Evolutionary conservation across 2,329 filamentous ascomycete genomes (phyloP).

Genomic region (Sporothrix humicola): DNA sequence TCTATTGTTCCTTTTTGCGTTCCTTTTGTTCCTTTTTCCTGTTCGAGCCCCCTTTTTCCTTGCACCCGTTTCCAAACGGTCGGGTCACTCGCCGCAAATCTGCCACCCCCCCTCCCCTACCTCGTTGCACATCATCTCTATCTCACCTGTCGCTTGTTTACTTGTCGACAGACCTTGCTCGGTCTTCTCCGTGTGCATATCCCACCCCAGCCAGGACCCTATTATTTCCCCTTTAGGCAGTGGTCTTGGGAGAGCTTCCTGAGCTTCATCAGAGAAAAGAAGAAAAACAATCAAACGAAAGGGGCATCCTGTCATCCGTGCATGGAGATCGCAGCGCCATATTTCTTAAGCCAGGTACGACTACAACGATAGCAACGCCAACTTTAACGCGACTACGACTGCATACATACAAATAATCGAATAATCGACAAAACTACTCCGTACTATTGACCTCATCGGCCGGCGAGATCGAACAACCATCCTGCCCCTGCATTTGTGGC

Average conservation of each 20-base stretch:
- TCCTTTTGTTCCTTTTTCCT: slow-evolving; percentile 17
- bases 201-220: slow-evolving; percentile 8
- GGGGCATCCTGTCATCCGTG: background rate
- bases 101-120: background rate
- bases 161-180: slow-evolving; percentile 16
- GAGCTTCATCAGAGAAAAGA: too few relatives aligned
- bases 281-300: background rate
- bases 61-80: slow-evolving; percentile 35
- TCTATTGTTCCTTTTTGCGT: slow-evolving; percentile 30
- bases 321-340: slow-evolving; percentile 20
- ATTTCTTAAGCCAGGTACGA: background rate
- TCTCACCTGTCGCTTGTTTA: background rate
- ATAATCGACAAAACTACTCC: background rate
- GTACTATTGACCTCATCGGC: background rate
- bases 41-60: slow-evolving; percentile 18
- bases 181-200: slow-evolving; percentile 30
- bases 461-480: background rate
- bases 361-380: background rate
- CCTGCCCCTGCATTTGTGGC: background rate
- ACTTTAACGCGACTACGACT: background rate
- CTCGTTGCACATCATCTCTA: slow-evolving; percentile 4
- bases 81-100: slow-evolving; percentile 24
- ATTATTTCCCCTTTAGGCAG: background rate
- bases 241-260: background rate
- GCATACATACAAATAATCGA: background rate